These are phyloP conservation scores for Fraxinus latifolia DNA, from an alignment of 305 asterid species.

Conservation along the genomic window DNA sequence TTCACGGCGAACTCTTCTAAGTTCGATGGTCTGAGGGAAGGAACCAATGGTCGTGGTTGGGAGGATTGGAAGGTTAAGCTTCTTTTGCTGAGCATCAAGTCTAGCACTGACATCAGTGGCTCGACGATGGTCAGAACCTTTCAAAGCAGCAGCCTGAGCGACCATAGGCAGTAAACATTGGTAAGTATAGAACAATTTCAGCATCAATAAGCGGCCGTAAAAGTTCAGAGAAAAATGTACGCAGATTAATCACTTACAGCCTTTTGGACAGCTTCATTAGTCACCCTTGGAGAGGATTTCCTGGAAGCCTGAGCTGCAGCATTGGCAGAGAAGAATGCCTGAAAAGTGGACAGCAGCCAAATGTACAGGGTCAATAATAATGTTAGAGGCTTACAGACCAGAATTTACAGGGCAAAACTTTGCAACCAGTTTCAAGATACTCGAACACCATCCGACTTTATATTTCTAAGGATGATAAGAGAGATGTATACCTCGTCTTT, in stretches of 20 bases:
- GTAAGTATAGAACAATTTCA: conserved; percentile 17
- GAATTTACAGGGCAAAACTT: neutral
- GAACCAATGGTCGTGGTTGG: conserved; percentile 81
- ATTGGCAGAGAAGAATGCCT: conserved; percentile 79
- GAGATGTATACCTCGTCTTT: conserved; percentile 60
- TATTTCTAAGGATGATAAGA: neutral
- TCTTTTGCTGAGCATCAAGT: conserved; percentile 76
- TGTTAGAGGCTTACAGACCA: neutral
- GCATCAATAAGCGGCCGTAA: conserved; percentile 3
- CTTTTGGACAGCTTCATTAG: conserved; percentile 68
- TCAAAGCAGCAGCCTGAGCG: conserved; percentile 64
- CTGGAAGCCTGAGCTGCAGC: conserved; percentile 89
- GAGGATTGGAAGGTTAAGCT: conserved; percentile 74
- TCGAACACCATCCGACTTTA: neutral
- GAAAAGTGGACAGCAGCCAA: conserved; percentile 17
- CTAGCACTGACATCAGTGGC: conserved; percentile 67
- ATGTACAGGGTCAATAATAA: neutral
- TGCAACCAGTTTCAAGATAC: neutral
- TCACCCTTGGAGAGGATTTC: conserved; percentile 78
- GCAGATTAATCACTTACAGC: conserved; percentile 51
- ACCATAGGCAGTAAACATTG: conserved; percentile 17
- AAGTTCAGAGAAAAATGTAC: neutral
- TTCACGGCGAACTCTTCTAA: conserved; percentile 79
- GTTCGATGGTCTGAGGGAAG: conserved; percentile 75
- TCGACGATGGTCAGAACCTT: conserved; percentile 74